Base-by-base conservation (phyloP, 2,329 filamentous ascomycete species). In the Colletotrichum tanaceti region DNA sequence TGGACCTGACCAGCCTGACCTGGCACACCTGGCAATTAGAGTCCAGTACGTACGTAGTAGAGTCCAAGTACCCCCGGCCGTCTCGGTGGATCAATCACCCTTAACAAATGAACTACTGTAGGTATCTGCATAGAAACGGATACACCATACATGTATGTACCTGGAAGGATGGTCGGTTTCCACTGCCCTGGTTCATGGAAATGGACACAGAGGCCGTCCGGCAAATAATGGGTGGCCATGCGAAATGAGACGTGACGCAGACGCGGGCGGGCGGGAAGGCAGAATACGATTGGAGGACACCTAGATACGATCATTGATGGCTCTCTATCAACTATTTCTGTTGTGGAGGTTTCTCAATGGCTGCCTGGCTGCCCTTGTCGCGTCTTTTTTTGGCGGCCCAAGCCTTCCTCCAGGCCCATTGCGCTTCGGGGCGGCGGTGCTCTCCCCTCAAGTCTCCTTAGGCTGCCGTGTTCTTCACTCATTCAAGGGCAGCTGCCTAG, bases 161-260 rank as follows among this genome's bases (percentile, higher is more conserved):
- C 61, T 28, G 41, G 24, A 55, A 38, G 28, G 41, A 24, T 61
- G 57, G 22, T 57, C 50, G 55, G 16, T 38, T 60, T 50, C 66
- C 66, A 28, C 61, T 44, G 62, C 62, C 66, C 62, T 66, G 66
- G 66, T 69, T 69, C 49, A 50, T 39, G 66, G 65, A 28, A 28
- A 7, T 28, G 28, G 28, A 28, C 28, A 55, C 65, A 68, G n/a
- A 65, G 28, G 47, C 11, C 50, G 35, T 52, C 22, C 32, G 32
- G 54, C 54, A 46, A 35, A n/a, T 32, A 39, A 20, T 46, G 28
- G 46, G 28, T 50, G 65, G 53, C 50, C 60, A 44, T 52, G 52
- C 35, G 39, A 44, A 28, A 62, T 47, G 38, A 63, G 44, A 44
- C 20, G 49, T 54, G 38, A 55, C 50, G 24, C 22, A n/a, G 43